A percentile compares a stretch with the other conserved stretches of the same genome.
phyloP scores from a whole-genome alignment of 2,329 filamentous ascomycete genomes.

The Penicillium sp. region DNA sequence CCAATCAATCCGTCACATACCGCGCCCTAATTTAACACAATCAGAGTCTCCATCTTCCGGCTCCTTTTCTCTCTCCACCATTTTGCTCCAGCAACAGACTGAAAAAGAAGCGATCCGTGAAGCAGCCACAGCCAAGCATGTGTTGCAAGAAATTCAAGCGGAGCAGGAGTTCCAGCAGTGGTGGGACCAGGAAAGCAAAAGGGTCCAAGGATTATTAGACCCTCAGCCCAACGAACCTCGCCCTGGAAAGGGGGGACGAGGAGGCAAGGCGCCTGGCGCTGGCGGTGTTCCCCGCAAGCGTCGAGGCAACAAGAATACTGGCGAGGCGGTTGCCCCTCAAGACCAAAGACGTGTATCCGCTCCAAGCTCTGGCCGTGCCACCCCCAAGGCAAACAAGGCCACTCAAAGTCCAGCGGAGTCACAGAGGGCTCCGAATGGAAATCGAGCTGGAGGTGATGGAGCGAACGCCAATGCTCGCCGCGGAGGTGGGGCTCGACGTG shows the following conservation, averaged over 20 bases:
- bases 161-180: conserved; percentile 91
- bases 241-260: conserved; percentile 16
- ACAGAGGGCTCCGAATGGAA: conserved; percentile 13
- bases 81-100: conserved; percentile 79
- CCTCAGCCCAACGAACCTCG: conserved; percentile 18
- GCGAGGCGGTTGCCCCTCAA: conserved; percentile 5
- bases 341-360: conserved; percentile 4
- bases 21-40: conserved; percentile 30
- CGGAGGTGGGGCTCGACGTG: conserved; percentile 22
- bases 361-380: conserved; percentile 2
- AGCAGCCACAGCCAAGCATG: conserved; percentile 76
- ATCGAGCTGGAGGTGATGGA: conserved; percentile 7
- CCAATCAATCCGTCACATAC: conserved; percentile 53
- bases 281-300: conserved; percentile 18
- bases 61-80: conserved; percentile 79
- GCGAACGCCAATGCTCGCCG: conserved; percentile 22
- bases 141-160: conserved; percentile 89
- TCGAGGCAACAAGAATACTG: conserved; percentile 17
- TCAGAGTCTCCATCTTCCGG: conserved; percentile 56
- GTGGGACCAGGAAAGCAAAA: conserved; percentile 43
- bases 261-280: conserved; percentile 13
- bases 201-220: conserved; percentile 36
- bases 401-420: conserved; percentile 11
- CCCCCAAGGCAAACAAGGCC: conserved; percentile 13
- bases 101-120: conserved; percentile 82